A percentile compares a stretch with the other conserved stretches of the same genome.
phyloP scores from a whole-genome alignment of 805 yeast species.

The Ogataea angusta region DNA sequence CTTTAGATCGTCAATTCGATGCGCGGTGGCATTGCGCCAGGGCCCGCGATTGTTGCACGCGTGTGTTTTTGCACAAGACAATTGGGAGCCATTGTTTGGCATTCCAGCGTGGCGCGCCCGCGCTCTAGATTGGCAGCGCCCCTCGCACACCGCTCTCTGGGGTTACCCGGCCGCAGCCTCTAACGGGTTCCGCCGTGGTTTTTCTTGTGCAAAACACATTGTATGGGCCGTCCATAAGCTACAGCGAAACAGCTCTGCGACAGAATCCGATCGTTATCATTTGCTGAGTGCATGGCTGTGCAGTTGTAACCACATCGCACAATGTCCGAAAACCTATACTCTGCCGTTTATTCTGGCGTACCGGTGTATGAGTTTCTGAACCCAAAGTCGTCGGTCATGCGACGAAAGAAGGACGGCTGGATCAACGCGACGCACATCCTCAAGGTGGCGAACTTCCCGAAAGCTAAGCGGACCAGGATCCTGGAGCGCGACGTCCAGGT shows the following conservation, averaged over 20 bases:
- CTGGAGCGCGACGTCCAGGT: conserved; percentile 90
- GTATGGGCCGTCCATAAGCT: conserved; percentile 5
- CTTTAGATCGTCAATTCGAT: conserved; percentile 1
- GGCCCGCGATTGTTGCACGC: background rate
- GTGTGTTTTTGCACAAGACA: conserved; percentile 1
- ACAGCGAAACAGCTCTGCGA: background rate
- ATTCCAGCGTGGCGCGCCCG: background rate
- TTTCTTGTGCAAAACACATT: background rate
- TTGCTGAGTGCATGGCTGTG: conserved; percentile 3
- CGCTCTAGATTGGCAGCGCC: too few species aligned
- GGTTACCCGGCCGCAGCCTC: too few species aligned
- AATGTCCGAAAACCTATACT: conserved; percentile 43
- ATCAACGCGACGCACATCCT: conserved; percentile 93
- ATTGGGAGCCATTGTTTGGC: background rate
- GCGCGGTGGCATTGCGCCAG: conserved; percentile 1
- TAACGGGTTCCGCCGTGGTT: conserved; percentile 1
- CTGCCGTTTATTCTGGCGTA: conserved; percentile 77
- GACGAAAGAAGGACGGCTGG: conserved; percentile 75
- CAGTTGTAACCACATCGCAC: background rate
- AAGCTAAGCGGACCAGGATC: conserved; percentile 89
- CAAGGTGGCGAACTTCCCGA: conserved; percentile 90
- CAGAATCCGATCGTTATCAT: background rate
- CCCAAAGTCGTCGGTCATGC: conserved; percentile 72
- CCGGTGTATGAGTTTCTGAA: conserved; percentile 77
- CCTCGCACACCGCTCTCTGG: too few species aligned